Conservation (phyloP, 1,284 basidiomycete genomes). For the Pyrrhoderma lamaoense region DNA sequence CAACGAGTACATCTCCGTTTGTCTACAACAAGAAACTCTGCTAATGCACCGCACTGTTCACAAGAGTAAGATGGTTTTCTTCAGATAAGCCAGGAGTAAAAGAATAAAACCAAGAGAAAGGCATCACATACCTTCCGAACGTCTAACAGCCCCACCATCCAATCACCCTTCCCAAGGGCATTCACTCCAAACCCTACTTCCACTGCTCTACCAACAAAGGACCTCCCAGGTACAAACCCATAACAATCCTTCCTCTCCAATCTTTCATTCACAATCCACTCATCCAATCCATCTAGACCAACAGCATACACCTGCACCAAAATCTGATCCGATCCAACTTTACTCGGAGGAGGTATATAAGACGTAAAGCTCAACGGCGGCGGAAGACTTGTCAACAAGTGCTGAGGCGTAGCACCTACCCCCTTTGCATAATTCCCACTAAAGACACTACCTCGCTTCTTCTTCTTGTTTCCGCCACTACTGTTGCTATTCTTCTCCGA, state of each 20-base stretch:
- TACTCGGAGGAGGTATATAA: conserved; percentile 66
- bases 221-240: conserved; percentile 77
- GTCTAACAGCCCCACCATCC: conserved; percentile 74
- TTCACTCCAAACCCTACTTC: conserved; percentile 76
- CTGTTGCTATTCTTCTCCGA: conserved; percentile 19
- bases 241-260: conserved; percentile 30
- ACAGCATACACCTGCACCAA: conserved; percentile 84
- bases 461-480: conserved; percentile 5
- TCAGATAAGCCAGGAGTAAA: conserved; percentile 6
- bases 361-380: conserved; percentile 48
- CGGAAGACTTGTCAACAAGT: conserved; percentile 31
- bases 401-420: conserved; percentile 29
- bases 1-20: conserved; percentile 68
- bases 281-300: conserved; percentile 69
- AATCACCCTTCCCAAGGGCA: conserved; percentile 63
- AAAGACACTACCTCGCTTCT: no score
- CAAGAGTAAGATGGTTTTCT: conserved; percentile 6
- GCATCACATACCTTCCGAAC: conserved; percentile 59
- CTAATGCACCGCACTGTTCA: conserved; percentile 68
- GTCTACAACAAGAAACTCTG: conserved; percentile 78
- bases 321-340: conserved; percentile 58
- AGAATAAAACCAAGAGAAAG: conserved; percentile 13
- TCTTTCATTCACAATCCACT: conserved; percentile 48
- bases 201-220: conserved; percentile 73
- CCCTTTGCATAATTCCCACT: no score